Conservation (phyloP, 257 asterid species). For the Solanum infundibuliforme region DNA sequence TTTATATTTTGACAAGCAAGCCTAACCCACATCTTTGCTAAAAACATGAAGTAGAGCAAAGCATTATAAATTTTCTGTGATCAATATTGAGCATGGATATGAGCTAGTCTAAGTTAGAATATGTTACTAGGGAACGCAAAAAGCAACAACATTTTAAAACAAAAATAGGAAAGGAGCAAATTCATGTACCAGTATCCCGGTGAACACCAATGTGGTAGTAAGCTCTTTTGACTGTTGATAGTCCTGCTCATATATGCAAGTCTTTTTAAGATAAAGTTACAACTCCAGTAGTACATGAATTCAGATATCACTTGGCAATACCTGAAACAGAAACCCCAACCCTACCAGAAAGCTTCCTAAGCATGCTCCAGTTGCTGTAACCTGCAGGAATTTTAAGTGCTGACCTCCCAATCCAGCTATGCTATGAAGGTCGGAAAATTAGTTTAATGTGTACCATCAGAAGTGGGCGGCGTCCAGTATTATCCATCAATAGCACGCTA, state of each 20-base stretch:
- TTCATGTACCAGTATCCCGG: constrained; percentile 1
- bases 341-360: constrained; percentile 14
- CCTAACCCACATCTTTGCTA: background rate
- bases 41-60: background rate
- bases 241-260: background rate
- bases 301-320: background rate
- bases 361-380: constrained; percentile 22
- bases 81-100: background rate
- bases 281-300: background rate
- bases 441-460: constrained; percentile 8
- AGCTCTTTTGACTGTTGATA: background rate
- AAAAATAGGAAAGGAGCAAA: background rate
- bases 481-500: constrained; percentile 18
- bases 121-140: background rate
- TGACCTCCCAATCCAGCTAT: background rate
- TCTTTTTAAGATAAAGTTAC: background rate
- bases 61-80: background rate
- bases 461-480: constrained; percentile 17
- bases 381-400: constrained; percentile 1
- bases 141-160: background rate
- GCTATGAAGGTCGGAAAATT: background rate
- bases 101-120: background rate
- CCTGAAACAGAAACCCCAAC: constrained; percentile 18
- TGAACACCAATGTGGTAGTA: background rate
- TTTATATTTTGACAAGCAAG: background rate